Percentiles rank a stretch among this genome's conserved stretches.
phyloP scores from a whole-genome alignment of 2,329 filamentous ascomycete genomes.

The Aspergillus viridinutans region DNA sequence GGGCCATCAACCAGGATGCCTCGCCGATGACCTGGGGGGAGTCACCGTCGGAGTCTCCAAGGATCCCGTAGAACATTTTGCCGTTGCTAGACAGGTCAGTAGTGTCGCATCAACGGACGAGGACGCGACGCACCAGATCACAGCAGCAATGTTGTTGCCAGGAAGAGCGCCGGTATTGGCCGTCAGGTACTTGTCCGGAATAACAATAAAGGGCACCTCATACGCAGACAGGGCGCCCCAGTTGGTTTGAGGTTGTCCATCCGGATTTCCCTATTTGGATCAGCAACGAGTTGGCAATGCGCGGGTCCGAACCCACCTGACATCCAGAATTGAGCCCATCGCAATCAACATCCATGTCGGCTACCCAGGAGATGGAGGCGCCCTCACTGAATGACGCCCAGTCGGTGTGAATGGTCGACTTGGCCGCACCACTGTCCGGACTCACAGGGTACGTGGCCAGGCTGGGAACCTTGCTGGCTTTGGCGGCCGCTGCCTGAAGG shows the following conservation, averaged over 20 bases:
- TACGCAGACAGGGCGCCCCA: conserved; percentile 29
- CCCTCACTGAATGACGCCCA: conserved; percentile 25
- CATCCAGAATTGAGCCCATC: conserved; percentile 27
- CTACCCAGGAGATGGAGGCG: conserved; percentile 24
- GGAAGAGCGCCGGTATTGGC: conserved; percentile 15
- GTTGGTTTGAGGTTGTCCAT: conserved; percentile 24
- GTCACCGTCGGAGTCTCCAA: conserved; percentile 29
- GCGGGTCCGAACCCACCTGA: conserved; percentile 8
- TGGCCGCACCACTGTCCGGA: conserved; percentile 9
- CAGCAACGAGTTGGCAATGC: not conserved
- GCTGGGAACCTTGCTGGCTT: conserved; percentile 19
- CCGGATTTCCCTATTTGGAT: conserved; percentile 22
- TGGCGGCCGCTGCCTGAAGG: conserved; percentile 20
- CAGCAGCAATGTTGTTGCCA: conserved; percentile 27
- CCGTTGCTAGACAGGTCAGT: conserved; percentile 15
- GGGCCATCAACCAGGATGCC: conserved; percentile 33
- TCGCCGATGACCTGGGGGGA: conserved; percentile 28
- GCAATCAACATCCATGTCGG: conserved; percentile 34
- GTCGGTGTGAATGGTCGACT: conserved; percentile 26
- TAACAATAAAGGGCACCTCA: conserved; percentile 29
- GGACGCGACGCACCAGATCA: conserved; percentile 22
- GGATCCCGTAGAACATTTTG: conserved; percentile 33
- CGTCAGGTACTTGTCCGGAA: conserved; percentile 24
- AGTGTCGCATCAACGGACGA: not conserved
- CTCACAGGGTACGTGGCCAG: conserved; percentile 24